Conservation (phyloP, 768 basidiomycete genomes). For the Collybia nuda region DNA sequence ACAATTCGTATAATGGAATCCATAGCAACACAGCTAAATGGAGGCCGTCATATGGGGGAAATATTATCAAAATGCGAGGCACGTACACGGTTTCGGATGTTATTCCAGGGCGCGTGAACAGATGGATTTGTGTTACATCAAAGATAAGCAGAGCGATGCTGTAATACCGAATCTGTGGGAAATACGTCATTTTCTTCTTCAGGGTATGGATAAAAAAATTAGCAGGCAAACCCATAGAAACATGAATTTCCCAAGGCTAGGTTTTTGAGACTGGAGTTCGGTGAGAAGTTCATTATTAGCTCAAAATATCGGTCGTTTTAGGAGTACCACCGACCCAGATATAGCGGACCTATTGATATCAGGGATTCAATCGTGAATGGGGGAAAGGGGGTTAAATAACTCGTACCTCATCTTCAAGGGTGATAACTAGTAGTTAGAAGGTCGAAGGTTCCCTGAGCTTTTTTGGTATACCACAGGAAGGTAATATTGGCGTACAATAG, state of each 20-base stretch:
- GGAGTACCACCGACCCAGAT: conserved; percentile 33
- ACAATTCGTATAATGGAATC: conserved; percentile 41
- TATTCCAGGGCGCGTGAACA: conserved; percentile 37
- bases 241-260: conserved; percentile 34
- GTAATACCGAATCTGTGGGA: conserved; percentile 44
- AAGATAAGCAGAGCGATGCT: conserved; percentile 41
- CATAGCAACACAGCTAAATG: conserved; percentile 39
- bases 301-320: not conserved
- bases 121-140: conserved; percentile 45
- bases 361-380: not conserved
- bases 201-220: not conserved
- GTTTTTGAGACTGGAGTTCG: conserved; percentile 29
- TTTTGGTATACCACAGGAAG: not conserved
- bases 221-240: conserved; percentile 35
- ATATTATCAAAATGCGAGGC: not conserved
- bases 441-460: not conserved
- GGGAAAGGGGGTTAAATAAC: not conserved
- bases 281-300: not conserved
- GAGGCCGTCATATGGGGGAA: not conserved
- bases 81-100: conserved; percentile 34
- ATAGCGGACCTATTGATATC: conserved; percentile 26
- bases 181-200: not conserved
- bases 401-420: conserved; percentile 31
- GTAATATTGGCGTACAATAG: conserved; percentile 22
- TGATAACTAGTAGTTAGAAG: conserved; percentile 21